Conservation (phyloP, 192 early-diverging fungal species). For the Funneliformis geosporum region DNA sequence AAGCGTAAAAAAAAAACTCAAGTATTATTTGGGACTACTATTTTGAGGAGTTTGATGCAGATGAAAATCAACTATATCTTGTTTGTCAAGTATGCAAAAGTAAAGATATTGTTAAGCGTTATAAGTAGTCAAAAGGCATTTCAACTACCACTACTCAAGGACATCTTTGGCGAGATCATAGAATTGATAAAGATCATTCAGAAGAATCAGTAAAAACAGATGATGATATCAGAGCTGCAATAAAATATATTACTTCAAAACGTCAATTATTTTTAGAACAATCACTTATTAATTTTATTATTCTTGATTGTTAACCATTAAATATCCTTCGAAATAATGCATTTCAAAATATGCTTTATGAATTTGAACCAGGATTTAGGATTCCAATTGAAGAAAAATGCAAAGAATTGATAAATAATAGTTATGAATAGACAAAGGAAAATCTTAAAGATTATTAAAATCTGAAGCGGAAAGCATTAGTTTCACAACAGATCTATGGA, state of each 20-base stretch:
- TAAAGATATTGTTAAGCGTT: too few relatives aligned
- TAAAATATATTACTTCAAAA: not conserved
- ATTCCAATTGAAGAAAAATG: not conserved
- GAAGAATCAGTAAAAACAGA: not conserved
- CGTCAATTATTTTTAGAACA: not conserved
- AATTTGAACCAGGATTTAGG: not conserved
- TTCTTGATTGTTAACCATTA: not conserved
- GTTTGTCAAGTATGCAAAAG: too few relatives aligned
- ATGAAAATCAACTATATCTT: too few relatives aligned
- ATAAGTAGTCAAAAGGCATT: too few relatives aligned
- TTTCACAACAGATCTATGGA: not conserved
- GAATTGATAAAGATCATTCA: not conserved
- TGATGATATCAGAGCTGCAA: not conserved
- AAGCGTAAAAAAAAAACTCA: too few relatives aligned
- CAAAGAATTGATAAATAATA: not conserved
- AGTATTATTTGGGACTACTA: too few relatives aligned
- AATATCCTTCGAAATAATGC: not conserved
- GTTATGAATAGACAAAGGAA: not conserved
- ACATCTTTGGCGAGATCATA: not conserved
- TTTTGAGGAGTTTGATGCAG: too few relatives aligned
- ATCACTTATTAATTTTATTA: not conserved
- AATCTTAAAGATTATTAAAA: not conserved
- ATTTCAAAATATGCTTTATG: not conserved
- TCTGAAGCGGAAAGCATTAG: not conserved
- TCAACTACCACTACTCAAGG: too few relatives aligned